A percentile compares a stretch with the other conserved stretches of the same genome.
Evolutionary conservation across 2,329 filamentous ascomycete species (phyloP).

Genomic region (Metarhizium brunneum): DNA sequence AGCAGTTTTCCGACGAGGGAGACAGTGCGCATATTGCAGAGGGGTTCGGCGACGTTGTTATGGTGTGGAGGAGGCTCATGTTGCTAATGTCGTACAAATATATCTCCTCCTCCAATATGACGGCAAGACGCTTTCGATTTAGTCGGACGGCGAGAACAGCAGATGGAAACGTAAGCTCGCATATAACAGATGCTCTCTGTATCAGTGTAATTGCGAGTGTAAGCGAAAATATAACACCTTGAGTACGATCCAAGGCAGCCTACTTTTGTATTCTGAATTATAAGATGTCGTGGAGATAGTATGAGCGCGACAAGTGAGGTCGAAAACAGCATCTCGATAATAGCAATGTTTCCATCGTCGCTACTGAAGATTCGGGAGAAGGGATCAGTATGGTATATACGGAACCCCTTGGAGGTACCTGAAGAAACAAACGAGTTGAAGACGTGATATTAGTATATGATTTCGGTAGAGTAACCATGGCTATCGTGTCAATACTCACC

Average conservation of each 20-base stretch:
- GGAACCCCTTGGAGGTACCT: slow-evolving; percentile 91
- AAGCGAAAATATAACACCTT: neutral
- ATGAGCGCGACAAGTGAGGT: slow-evolving; percentile 93
- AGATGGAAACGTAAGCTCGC: slow-evolving; percentile 97
- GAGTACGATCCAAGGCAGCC: neutral
- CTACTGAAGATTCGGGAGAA: slow-evolving; percentile 93
- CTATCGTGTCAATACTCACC: slow-evolving; percentile 44
- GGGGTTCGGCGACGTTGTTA: slow-evolving; percentile 89
- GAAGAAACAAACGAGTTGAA: neutral
- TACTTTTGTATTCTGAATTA: slow-evolving; percentile 97
- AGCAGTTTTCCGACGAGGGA: slow-evolving; percentile 91
- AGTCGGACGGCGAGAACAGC: slow-evolving; percentile 87
- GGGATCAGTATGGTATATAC: slow-evolving; percentile 93
- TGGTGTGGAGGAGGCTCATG: slow-evolving; percentile 89
- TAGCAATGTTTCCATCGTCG: slow-evolving; percentile 88
- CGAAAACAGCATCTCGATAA: slow-evolving; percentile 98
- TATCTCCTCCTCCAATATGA: slow-evolving; percentile 90
- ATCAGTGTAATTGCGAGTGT: neutral
- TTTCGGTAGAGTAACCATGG: neutral
- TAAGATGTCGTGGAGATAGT: slow-evolving; percentile 79
- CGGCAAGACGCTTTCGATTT: slow-evolving; percentile 87
- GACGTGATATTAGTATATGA: slow-evolving; percentile 1
- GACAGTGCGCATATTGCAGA: slow-evolving; percentile 86
- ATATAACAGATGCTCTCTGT: slow-evolving; percentile 71
- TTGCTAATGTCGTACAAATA: slow-evolving; percentile 99